Conservation (phyloP, 1,284 basidiomycete genomes). For the Ceratobasidium sp. region DNA sequence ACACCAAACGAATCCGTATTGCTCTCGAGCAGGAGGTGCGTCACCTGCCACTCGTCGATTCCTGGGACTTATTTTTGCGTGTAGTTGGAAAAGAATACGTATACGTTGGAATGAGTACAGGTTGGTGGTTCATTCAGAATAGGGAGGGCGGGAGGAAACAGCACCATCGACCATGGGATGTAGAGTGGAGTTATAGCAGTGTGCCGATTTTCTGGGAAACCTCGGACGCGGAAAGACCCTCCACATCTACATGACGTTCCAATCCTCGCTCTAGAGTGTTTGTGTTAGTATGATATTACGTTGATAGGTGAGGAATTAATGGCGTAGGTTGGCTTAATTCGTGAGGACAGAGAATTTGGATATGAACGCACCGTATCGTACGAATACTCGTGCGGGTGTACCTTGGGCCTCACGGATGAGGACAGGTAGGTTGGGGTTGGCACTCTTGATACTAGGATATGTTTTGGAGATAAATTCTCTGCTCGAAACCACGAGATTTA, state of each 20-base stretch:
- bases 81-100: constrained; percentile 46
- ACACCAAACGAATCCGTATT: constrained; percentile 72
- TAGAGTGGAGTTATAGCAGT: constrained; percentile 52
- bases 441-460: constrained; percentile 83
- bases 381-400: constrained; percentile 87
- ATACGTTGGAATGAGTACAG: constrained; percentile 42
- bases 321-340: neutral
- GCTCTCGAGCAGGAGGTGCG: constrained; percentile 80
- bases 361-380: constrained; percentile 80
- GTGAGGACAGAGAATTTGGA: neutral
- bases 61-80: neutral
- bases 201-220: constrained; percentile 72
- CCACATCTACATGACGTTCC: constrained; percentile 80
- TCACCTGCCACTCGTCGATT: constrained; percentile 27
- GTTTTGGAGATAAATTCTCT: constrained; percentile 85
- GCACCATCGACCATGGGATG: neutral
- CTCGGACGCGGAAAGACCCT: constrained; percentile 73
- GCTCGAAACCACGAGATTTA: no score
- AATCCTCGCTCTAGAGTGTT: constrained; percentile 67
- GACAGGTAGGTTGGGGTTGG: constrained; percentile 89
- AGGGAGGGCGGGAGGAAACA: neutral
- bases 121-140: no score
- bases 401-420: constrained; percentile 90
- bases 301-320: neutral
- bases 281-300: constrained; percentile 4